These are phyloP conservation scores for Rutstroemia sp. DNA, from an alignment of 2,329 filamentous ascomycete species.

Conservation along the genomic window DNA sequence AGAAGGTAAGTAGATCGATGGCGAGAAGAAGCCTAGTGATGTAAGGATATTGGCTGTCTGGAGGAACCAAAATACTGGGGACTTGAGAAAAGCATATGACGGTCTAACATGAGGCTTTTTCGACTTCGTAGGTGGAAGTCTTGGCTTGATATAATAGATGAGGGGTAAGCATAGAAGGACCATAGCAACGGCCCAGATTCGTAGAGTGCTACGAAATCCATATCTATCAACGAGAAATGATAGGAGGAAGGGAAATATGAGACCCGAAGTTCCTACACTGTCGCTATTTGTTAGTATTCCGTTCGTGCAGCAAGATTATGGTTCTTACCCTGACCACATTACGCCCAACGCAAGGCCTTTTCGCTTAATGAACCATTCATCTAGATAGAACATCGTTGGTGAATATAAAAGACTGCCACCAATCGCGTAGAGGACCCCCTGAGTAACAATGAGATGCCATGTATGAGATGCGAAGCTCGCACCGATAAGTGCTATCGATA, in stretches of 20 bases:
- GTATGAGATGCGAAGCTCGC: conserved; percentile 37
- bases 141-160: conserved; percentile 49
- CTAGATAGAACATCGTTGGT: conserved; percentile 35
- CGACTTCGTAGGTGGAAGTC: conserved; percentile 34
- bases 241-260: conserved; percentile 32
- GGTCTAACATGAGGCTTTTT: neutral
- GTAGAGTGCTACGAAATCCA: conserved; percentile 33
- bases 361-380: conserved; percentile 42
- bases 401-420: conserved; percentile 35
- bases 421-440: conserved; percentile 39
- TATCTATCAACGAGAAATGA: conserved; percentile 35
- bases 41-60: conserved; percentile 44
- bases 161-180: conserved; percentile 37
- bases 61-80: conserved; percentile 41
- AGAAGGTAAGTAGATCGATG: conserved; percentile 44
- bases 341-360: conserved; percentile 44
- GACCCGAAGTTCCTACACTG: conserved; percentile 16
- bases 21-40: conserved; percentile 47
- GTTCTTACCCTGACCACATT: conserved; percentile 33
- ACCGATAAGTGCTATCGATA: conserved; percentile 29
- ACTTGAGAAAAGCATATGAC: conserved; percentile 34
- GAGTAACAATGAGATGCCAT: conserved; percentile 38
- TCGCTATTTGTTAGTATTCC: neutral
- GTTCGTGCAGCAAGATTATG: conserved; percentile 3
- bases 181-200: conserved; percentile 33